phyloP scores from a whole-genome alignment of 2,329 filamentous ascomycete species.

The Curvularia lunata region DNA sequence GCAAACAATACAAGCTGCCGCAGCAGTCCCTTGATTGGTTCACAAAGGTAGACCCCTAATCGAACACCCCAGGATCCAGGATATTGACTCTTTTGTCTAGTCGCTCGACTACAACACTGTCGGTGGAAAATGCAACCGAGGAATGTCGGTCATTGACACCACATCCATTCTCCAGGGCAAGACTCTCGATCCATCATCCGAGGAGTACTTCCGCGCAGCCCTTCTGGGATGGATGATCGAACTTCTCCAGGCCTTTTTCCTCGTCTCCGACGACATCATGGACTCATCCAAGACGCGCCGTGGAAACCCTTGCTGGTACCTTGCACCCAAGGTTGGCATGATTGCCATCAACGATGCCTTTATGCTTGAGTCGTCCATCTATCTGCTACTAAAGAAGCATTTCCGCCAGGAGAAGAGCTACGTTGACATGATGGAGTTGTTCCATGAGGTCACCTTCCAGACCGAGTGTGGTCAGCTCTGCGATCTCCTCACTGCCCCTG shows the following conservation, averaged over 20 bases:
- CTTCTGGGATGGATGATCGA: slow-evolving; percentile 97
- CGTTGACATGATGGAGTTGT: slow-evolving; percentile 90
- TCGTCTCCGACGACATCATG: slow-evolving; percentile 99
- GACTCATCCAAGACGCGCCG: slow-evolving; percentile 93
- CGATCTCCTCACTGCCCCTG: slow-evolving; percentile 93
- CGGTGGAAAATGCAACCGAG: slow-evolving; percentile 97
- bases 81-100: slow-evolving; percentile 55
- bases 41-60: slow-evolving; percentile 65
- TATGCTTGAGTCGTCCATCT: slow-evolving; percentile 91
- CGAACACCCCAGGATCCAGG: slow-evolving; percentile 7
- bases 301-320: slow-evolving; percentile 96
- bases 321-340: slow-evolving; percentile 86
- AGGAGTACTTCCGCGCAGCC: slow-evolving; percentile 84
- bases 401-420: slow-evolving; percentile 89
- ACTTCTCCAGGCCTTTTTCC: slow-evolving; percentile 97
- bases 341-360: slow-evolving; percentile 98
- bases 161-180: slow-evolving; percentile 77
- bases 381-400: slow-evolving; percentile 88
- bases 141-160: slow-evolving; percentile 96
- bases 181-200: slow-evolving; percentile 69
- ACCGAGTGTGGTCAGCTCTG: slow-evolving; percentile 95
- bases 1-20: slow-evolving; percentile 82
- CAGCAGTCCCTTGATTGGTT: slow-evolving; percentile 84
- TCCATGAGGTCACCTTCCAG: slow-evolving; percentile 93
- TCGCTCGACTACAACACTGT: slow-evolving; percentile 83